Conservation (phyloP, 1,284 basidiomycete species). For the Cryptococcus wingfieldii region DNA sequence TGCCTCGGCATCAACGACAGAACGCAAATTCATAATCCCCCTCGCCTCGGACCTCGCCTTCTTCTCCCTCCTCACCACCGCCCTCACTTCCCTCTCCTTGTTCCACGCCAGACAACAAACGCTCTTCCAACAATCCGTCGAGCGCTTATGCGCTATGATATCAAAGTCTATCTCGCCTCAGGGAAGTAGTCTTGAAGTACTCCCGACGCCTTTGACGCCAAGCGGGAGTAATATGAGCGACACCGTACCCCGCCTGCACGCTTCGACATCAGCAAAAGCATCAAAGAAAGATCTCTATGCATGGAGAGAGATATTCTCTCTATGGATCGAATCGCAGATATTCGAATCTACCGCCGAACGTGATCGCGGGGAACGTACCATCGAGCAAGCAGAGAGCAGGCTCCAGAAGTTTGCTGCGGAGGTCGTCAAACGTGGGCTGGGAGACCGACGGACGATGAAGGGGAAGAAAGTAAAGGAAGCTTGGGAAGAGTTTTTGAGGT, state of each 20-base stretch:
- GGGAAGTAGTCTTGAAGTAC: slow-evolving; percentile 22
- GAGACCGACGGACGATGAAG: slow-evolving; percentile 59
- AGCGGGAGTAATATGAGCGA: neutral
- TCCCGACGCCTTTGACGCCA: slow-evolving; percentile 27
- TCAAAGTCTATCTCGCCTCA: slow-evolving; percentile 60
- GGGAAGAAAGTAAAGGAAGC: slow-evolving; percentile 62
- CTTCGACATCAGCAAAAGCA: slow-evolving; percentile 5
- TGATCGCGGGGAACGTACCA: slow-evolving; percentile 66
- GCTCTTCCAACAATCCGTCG: slow-evolving; percentile 63
- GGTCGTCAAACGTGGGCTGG: slow-evolving; percentile 61
- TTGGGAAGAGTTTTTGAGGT: slow-evolving; percentile 70
- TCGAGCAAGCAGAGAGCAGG: slow-evolving; percentile 68
- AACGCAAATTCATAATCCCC: slow-evolving; percentile 68
- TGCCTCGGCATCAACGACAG: slow-evolving; percentile 2
- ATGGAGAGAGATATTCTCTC: slow-evolving; percentile 85
- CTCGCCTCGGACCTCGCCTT: slow-evolving; percentile 77
- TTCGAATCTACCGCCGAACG: slow-evolving; percentile 77
- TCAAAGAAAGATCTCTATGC: slow-evolving; percentile 67
- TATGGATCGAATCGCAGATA: slow-evolving; percentile 82
- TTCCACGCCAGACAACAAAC: slow-evolving; percentile 62
- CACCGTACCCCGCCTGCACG: neutral
- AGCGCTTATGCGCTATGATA: slow-evolving; percentile 60
- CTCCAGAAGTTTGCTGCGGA: slow-evolving; percentile 67
- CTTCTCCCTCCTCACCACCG: slow-evolving; percentile 69
- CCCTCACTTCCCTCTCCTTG: slow-evolving; percentile 64